These are phyloP conservation scores for Biscutella laevigata DNA, from an alignment of 441 rosid species.

Conservation along the genomic window DNA sequence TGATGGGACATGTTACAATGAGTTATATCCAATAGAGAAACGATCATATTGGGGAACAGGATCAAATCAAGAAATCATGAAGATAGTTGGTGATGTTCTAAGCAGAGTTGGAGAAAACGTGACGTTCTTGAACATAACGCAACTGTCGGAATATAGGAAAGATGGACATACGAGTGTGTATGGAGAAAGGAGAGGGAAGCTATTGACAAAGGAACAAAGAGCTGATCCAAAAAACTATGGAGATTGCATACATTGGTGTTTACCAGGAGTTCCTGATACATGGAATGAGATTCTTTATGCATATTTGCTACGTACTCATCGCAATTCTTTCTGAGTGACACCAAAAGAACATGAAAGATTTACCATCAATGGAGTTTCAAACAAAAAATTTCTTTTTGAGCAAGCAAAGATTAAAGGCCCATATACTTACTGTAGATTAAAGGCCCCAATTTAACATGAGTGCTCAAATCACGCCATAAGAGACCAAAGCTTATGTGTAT, in stretches of 20 bases:
- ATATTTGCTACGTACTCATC: constrained; percentile 47
- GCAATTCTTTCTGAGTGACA: constrained; percentile 24
- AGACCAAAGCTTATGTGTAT: background rate
- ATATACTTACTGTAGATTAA: background rate
- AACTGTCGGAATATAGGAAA: constrained; percentile 74
- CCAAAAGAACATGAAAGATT: background rate
- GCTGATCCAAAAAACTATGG: constrained; percentile 59
- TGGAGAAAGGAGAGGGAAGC: constrained; percentile 71
- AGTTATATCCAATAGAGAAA: constrained; percentile 51
- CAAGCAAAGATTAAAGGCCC: too few species aligned
- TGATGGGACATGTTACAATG: constrained; percentile 70
- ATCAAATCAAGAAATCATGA: constrained; percentile 69
- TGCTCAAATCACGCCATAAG: background rate
- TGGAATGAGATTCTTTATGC: constrained; percentile 86
- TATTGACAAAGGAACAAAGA: constrained; percentile 63
- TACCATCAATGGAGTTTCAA: background rate
- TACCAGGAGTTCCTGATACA: constrained; percentile 87
- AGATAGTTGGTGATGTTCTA: constrained; percentile 38
- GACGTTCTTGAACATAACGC: constrained; percentile 65
- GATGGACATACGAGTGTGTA: constrained; percentile 77
- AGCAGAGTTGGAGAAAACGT: constrained; percentile 38
- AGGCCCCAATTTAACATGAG: background rate
- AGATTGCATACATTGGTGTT: constrained; percentile 95
- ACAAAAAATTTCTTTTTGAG: background rate
- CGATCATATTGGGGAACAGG: constrained; percentile 81